These are phyloP conservation scores for Lichtheimia ramosa DNA, from an alignment of 371 early-diverging fungal genomes.

Conservation along the genomic window DNA sequence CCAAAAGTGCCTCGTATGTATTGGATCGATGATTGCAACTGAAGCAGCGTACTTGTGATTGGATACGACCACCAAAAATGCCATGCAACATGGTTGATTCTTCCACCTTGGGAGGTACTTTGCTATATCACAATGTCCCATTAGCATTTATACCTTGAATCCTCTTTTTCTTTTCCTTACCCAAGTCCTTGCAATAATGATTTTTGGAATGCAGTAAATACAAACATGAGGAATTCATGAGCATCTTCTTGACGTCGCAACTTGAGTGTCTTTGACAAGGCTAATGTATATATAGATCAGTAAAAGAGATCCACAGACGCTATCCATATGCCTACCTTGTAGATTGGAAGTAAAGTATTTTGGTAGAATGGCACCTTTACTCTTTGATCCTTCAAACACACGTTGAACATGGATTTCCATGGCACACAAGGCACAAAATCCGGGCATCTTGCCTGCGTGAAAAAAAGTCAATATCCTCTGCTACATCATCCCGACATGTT, in stretches of 20 bases:
- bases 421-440: slow-evolving; percentile 65
- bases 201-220: slow-evolving; percentile 62
- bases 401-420: slow-evolving; percentile 55
- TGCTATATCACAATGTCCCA: slow-evolving; percentile 25
- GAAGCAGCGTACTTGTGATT: slow-evolving; percentile 75
- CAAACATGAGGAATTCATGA: slow-evolving; percentile 83
- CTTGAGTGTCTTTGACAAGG: slow-evolving; percentile 75
- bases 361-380: slow-evolving; percentile 65
- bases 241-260: slow-evolving; percentile 89
- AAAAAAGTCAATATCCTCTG: neutral
- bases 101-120: slow-evolving; percentile 68
- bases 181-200: slow-evolving; percentile 18
- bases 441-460: slow-evolving; percentile 42
- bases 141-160: slow-evolving; percentile 7
- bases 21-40: slow-evolving; percentile 75
- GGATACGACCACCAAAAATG: slow-evolving; percentile 84
- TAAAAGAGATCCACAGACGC: neutral
- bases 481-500: neutral
- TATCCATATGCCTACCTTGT: slow-evolving; percentile 38
- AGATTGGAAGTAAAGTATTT: slow-evolving; percentile 69
- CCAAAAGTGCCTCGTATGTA: slow-evolving; percentile 75
- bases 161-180: slow-evolving; percentile 17
- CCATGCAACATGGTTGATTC: slow-evolving; percentile 76
- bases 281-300: slow-evolving; percentile 14
- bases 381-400: slow-evolving; percentile 41